Conservation (phyloP, 768 basidiomycete species). For the Polyporus arcularius region DNA sequence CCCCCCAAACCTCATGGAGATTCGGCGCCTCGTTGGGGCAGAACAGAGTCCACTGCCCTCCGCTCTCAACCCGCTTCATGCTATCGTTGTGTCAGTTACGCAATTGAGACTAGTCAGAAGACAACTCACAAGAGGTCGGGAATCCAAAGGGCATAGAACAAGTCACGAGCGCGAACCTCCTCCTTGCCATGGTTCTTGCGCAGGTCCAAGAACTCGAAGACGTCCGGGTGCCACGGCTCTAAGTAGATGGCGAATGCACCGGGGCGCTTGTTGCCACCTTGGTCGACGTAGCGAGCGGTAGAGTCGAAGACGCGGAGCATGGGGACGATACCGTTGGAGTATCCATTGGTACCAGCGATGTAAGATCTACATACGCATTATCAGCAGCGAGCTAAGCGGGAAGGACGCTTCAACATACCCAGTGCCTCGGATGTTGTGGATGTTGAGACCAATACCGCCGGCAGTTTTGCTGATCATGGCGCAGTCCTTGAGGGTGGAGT, state of each 20-base stretch:
- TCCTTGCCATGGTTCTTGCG: slow-evolving; percentile 99
- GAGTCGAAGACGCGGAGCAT: slow-evolving; percentile 99
- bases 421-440: slow-evolving; percentile 95
- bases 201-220: slow-evolving; percentile 97
- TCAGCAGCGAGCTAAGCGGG: neutral
- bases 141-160: slow-evolving; percentile 99
- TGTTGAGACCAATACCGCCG: slow-evolving; percentile 94
- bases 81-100: slow-evolving; percentile 37
- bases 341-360: slow-evolving; percentile 98
- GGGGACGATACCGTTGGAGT: slow-evolving; percentile 98
- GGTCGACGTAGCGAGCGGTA: slow-evolving; percentile 97
- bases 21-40: slow-evolving; percentile 96
- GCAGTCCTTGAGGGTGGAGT: slow-evolving; percentile 96
- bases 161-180: slow-evolving; percentile 91
- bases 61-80: slow-evolving; percentile 95
- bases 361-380: slow-evolving; percentile 66
- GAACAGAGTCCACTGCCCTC: slow-evolving; percentile 93
- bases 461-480: slow-evolving; percentile 99
- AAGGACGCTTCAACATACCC: slow-evolving; percentile 52
- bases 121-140: slow-evolving; percentile 86
- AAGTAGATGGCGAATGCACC: slow-evolving; percentile 98
- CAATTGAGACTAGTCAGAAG: neutral
- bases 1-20: slow-evolving; percentile 84
- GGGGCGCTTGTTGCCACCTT: slow-evolving; percentile 98
- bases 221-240: slow-evolving; percentile 98